A percentile compares a stretch with the other conserved stretches of the same genome.
phyloP scores from a whole-genome alignment of 2,329 filamentous ascomycete genomes.

The Stemphylium vesicarium region DNA sequence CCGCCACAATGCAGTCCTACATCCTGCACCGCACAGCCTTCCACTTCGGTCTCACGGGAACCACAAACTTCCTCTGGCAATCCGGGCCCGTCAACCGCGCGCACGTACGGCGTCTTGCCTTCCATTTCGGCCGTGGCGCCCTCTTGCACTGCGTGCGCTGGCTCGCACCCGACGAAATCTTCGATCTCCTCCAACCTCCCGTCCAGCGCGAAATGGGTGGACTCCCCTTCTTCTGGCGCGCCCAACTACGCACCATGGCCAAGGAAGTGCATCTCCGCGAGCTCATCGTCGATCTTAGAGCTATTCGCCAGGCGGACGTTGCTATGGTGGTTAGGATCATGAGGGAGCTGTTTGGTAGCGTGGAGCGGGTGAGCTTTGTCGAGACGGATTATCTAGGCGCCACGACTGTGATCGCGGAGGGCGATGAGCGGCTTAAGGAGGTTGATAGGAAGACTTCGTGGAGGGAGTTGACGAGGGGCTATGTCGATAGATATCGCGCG shows the following conservation, averaged over 20 bases:
- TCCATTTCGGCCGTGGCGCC: constrained; percentile 26
- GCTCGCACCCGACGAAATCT: constrained; percentile 38
- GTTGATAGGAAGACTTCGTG: constrained; percentile 13
- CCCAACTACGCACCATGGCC: constrained; percentile 37
- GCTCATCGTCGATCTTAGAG: constrained; percentile 31
- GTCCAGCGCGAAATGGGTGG: constrained; percentile 22
- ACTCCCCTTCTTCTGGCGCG: constrained; percentile 41
- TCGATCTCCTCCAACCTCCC: constrained; percentile 35
- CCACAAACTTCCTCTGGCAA: constrained; percentile 15
- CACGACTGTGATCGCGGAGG: neutral
- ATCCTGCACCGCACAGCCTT: constrained; percentile 36
- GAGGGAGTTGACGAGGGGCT: constrained; percentile 25
- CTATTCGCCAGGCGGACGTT: constrained; percentile 25
- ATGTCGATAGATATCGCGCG: constrained; percentile 16
- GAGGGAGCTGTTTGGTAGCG: constrained; percentile 22
- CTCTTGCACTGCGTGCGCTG: constrained; percentile 40
- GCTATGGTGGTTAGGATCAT: constrained; percentile 34
- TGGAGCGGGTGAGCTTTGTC: constrained; percentile 22
- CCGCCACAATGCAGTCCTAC: constrained; percentile 25
- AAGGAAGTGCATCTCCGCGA: constrained; percentile 31
- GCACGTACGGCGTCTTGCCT: constrained; percentile 29
- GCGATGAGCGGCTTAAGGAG: constrained; percentile 8
- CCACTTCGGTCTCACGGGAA: constrained; percentile 20
- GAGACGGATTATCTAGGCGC: constrained; percentile 8
- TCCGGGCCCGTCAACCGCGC: constrained; percentile 30